Evolutionary conservation across 768 basidiomycete genomes (phyloP), one percentile per base, ranked within the genome.

Genomic region (Cyclocybe aegerita): DNA sequence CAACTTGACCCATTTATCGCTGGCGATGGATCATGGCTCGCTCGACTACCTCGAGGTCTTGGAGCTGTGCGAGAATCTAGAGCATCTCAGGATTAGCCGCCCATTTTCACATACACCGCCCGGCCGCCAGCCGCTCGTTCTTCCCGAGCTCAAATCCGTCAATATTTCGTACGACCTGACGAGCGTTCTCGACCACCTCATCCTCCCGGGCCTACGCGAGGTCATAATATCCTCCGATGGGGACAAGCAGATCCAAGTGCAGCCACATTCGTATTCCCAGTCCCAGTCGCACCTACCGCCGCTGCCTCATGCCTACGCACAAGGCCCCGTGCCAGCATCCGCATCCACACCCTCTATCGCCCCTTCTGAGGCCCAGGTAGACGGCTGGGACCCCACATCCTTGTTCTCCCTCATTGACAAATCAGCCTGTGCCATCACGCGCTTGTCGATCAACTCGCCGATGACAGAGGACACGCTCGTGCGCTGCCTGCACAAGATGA

Each of bases 151-250:
- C 16, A 59, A 56, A 12, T 65, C 66, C 1, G 50, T 69, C n/a
- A 69, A 65, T 42, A 66, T 69, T 49, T 58, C 65, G 7, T 59
- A 64, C 43, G 66, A 66, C 43, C 59, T 69, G 32, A 63, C 63
- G 30, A 58, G 57, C 9, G 52, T 68, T 48, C 58, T 68, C 39
- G 64, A 67, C 52, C 62, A 63, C 50, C 64, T 70, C 45, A 55
- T 65, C 31, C 51, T 70, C 9, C 68, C 68, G 37, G 56, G 65
- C 17, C 52, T 70, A 40, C 60, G 60, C 23, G 61, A 64, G 45
- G 66, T 70, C 14, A 62, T 65, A 12, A 67, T 70, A 40, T 63
- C 66, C 38, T 48, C 60, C 29, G 65, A 66, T 35, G 16, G 29
- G 44, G 59, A 56, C 42, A 58, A 51, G 51, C 47, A 52, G 9